phyloP scores from a whole-genome alignment of 306 rosid genomes.

The Prosopis cineraria region DNA sequence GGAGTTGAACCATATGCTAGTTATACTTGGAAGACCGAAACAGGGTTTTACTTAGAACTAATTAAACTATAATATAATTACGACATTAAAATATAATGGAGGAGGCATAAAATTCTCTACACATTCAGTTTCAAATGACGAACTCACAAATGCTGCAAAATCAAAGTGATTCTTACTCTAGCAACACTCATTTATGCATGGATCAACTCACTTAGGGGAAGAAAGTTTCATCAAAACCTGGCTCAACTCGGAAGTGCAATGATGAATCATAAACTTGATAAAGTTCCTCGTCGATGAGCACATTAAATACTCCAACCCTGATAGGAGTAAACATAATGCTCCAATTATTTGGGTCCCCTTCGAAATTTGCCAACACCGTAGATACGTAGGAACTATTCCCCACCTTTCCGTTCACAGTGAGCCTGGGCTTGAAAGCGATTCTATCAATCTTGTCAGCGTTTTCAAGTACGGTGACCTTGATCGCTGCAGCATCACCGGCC shows the following conservation, averaged over 20 bases:
- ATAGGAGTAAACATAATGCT: conserved; percentile 63
- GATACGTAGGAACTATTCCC: conserved; percentile 79
- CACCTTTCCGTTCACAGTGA: conserved; percentile 62
- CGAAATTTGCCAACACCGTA: conserved; percentile 51
- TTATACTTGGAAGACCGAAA: background rate
- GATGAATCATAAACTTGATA: conserved; percentile 73
- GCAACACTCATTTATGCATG: background rate
- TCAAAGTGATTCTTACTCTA: background rate
- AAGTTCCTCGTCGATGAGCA: conserved; percentile 58
- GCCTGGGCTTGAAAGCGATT: conserved; percentile 46
- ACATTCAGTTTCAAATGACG: background rate
- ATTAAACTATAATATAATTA: no score
- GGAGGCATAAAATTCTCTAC: background rate
- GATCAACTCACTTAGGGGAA: background rate
- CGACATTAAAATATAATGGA: background rate
- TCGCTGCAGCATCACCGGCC: conserved; percentile 63
- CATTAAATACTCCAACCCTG: conserved; percentile 64
- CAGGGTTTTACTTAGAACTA: background rate
- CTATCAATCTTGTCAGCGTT: conserved; percentile 70
- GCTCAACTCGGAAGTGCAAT: conserved; percentile 74
- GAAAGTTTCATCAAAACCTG: conserved; percentile 51
- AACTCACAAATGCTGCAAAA: background rate
- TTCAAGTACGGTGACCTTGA: conserved; percentile 62
- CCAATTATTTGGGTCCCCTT: conserved; percentile 63
- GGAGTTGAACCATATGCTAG: background rate